Percentiles rank a stretch among this genome's conserved stretches.
Evolutionary conservation across 192 early-diverging fungal species (phyloP).

Genomic region (Coemansia sp.): DNA sequence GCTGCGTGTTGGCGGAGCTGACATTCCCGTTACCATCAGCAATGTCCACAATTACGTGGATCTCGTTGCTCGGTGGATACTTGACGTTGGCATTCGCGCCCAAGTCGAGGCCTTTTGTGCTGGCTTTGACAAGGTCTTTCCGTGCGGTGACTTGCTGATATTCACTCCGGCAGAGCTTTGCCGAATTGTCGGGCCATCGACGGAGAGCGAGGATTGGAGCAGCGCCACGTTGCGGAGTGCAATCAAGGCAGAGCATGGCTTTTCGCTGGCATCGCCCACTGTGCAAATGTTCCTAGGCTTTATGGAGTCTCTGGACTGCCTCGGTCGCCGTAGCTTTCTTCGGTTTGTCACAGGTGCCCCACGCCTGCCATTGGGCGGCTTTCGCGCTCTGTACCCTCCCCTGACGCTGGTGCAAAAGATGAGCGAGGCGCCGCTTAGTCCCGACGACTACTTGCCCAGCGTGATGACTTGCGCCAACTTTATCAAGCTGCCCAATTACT

Average conservation of each 20-base stretch:
- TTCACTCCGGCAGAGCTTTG: slow-evolving; percentile 75
- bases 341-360: slow-evolving; percentile 88
- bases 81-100: slow-evolving; percentile 62
- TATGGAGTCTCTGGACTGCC: slow-evolving; percentile 62
- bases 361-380: slow-evolving; percentile 88
- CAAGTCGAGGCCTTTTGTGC: slow-evolving; percentile 77
- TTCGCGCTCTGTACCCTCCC: slow-evolving; percentile 74
- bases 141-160: slow-evolving; percentile 63
- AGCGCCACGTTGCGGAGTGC: slow-evolving; percentile 61
- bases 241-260: slow-evolving; percentile 87
- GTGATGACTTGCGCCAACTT: slow-evolving; percentile 98
- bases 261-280: slow-evolving; percentile 64
- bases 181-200: slow-evolving; percentile 62
- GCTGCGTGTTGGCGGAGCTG: slow-evolving; percentile 60
- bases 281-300: slow-evolving; percentile 67
- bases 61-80: slow-evolving; percentile 61
- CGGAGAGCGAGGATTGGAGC: slow-evolving; percentile 75
- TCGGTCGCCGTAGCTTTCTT: slow-evolving; percentile 75
- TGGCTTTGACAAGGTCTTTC: slow-evolving; percentile 84
- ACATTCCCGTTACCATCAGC: slow-evolving; percentile 70
- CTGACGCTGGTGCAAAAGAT: slow-evolving; percentile 86
- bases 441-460: slow-evolving; percentile 83
- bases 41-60: slow-evolving; percentile 82
- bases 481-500: slow-evolving; percentile 89
- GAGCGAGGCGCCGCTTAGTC: slow-evolving; percentile 58